Percentiles rank a stretch among this genome's conserved stretches.
Conservation (phyloP, 345 rosid genomes). For the Pugionium cornutum region DNA sequence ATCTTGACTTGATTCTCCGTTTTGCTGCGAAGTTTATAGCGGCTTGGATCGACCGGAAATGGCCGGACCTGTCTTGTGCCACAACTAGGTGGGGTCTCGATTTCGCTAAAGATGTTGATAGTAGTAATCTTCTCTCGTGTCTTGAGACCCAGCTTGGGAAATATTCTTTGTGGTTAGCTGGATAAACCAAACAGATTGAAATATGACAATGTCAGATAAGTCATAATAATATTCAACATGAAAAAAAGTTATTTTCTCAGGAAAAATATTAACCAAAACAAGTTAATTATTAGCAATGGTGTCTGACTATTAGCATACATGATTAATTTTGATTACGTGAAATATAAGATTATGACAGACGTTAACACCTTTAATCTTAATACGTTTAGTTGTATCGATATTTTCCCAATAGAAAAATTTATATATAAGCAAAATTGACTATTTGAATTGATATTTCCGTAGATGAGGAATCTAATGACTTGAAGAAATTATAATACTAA, state of each 20-base stretch:
- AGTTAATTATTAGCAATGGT: not conserved
- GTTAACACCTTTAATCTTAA: not conserved
- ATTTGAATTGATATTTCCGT: not conserved
- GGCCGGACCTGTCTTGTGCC: slow-evolving; percentile 71
- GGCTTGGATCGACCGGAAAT: slow-evolving; percentile 52
- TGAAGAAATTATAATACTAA: slow-evolving; percentile 4
- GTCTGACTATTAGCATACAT: not conserved
- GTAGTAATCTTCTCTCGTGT: slow-evolving; percentile 65
- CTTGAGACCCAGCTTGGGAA: slow-evolving; percentile 69
- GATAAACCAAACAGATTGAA: slow-evolving; percentile 7
- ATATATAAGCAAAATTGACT: not conserved
- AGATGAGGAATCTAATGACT: slow-evolving; percentile 8
- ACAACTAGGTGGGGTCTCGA: slow-evolving; percentile 58
- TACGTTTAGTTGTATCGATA: not conserved
- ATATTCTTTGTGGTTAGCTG: slow-evolving; percentile 41
- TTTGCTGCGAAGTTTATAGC: slow-evolving; percentile 70
- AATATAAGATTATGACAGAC: not conserved
- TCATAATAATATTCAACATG: not conserved
- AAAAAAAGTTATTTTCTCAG: not conserved
- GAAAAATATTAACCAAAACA: not conserved
- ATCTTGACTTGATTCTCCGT: slow-evolving; percentile 56
- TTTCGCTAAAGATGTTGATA: slow-evolving; percentile 43
- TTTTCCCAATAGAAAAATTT: not conserved
- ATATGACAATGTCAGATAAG: slow-evolving; percentile 21
- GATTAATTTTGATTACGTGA: slow-evolving; percentile 19